Conservation (phyloP, 129 eudicot genomes). For the Pittosporum tobira region DNA sequence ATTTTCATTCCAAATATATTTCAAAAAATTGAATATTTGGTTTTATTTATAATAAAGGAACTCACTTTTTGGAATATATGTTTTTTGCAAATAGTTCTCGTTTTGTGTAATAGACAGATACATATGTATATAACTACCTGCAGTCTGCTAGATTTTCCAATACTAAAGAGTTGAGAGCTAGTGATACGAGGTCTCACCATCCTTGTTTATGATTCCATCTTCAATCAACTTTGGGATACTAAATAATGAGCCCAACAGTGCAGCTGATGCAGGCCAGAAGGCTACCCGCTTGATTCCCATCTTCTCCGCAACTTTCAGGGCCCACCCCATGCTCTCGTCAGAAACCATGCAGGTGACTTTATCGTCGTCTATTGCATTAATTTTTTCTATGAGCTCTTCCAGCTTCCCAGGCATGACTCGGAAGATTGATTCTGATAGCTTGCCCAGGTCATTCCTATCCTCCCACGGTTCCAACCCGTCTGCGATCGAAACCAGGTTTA, state of each 20-base stretch:
- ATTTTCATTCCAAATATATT: too few relatives aligned
- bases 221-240: conserved; percentile 9
- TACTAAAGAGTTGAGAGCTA: too few relatives aligned
- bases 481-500: not conserved
- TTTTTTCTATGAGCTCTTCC: too few relatives aligned
- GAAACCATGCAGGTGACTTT: not conserved
- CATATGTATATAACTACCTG: too few relatives aligned
- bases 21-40: too few relatives aligned
- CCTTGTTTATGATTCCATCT: not conserved
- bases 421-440: not conserved
- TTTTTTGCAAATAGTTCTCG: too few relatives aligned
- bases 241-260: not conserved
- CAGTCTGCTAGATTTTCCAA: too few relatives aligned
- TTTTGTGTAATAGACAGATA: too few relatives aligned
- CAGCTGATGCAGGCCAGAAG: conserved; percentile 14
- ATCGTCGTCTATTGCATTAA: not conserved
- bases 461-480: conserved; percentile 11
- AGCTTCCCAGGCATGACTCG: conserved; percentile 6
- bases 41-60: too few relatives aligned
- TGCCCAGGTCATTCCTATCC: not conserved
- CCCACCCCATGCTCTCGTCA: conserved; percentile 11
- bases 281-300: conserved; percentile 6
- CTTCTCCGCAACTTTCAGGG: too few relatives aligned
- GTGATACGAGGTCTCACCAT: not conserved
- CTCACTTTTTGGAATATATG: not conserved